Conservation (phyloP, 1,284 basidiomycete species). For the Cutaneotrichosporon spelunceum region DNA sequence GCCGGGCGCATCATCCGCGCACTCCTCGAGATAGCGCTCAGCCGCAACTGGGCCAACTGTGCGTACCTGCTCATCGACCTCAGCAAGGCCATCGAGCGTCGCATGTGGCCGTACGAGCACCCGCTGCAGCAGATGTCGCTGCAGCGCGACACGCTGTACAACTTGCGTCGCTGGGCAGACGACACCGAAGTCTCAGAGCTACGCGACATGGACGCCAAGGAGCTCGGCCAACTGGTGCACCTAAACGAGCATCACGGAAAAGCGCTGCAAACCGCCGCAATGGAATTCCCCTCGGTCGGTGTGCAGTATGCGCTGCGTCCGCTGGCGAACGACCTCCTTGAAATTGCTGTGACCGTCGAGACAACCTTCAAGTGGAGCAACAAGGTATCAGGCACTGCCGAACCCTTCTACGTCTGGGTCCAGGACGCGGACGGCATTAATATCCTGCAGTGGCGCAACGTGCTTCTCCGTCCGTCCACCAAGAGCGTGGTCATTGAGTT, state of each 20-base stretch:
- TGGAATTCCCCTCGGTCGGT: slow-evolving; percentile 76
- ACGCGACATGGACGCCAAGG: slow-evolving; percentile 65
- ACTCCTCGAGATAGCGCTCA: slow-evolving; percentile 88
- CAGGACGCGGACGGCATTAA: slow-evolving; percentile 75
- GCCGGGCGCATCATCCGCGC: slow-evolving; percentile 91
- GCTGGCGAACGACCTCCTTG: slow-evolving; percentile 77
- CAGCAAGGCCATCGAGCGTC: slow-evolving; percentile 88
- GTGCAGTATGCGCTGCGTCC: slow-evolving; percentile 72
- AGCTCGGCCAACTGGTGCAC: slow-evolving; percentile 80
- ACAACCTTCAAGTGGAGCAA: slow-evolving; percentile 80
- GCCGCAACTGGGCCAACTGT: slow-evolving; percentile 82
- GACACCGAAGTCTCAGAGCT: slow-evolving; percentile 77
- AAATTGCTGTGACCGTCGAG: slow-evolving; percentile 65
- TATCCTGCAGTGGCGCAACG: slow-evolving; percentile 78
- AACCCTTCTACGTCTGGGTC: slow-evolving; percentile 96
- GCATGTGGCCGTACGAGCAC: slow-evolving; percentile 94
- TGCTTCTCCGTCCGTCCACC: slow-evolving; percentile 67
- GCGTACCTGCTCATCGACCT: slow-evolving; percentile 80
- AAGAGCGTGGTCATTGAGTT: slow-evolving; percentile 69
- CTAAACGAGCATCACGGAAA: slow-evolving; percentile 81
- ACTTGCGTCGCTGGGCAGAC: slow-evolving; percentile 76
- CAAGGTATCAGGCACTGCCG: slow-evolving; percentile 69
- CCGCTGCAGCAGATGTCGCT: slow-evolving; percentile 79
- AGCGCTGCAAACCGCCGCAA: slow-evolving; percentile 74
- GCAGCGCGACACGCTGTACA: slow-evolving; percentile 74